These are phyloP conservation scores for Bruguiera hainesii DNA, from an alignment of 441 rosid genomes.

Conservation along the genomic window DNA sequence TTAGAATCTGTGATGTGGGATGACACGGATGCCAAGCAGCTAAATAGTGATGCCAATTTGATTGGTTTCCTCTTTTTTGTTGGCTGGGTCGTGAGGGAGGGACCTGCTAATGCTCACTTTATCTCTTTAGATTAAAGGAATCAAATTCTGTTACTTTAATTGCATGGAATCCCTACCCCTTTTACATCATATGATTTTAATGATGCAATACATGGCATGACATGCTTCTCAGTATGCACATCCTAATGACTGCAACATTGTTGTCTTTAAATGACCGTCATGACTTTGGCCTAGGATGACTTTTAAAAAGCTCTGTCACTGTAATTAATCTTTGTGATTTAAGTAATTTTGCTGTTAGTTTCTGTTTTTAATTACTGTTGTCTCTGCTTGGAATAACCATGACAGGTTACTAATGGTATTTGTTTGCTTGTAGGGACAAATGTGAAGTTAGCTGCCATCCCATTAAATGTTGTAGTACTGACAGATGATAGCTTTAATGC, in stretches of 20 bases:
- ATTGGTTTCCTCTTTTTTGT: background rate
- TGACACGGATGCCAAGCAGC: background rate
- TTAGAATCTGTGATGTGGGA: background rate
- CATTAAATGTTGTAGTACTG: conserved; percentile 70
- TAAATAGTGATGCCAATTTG: background rate
- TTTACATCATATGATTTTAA: background rate
- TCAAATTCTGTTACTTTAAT: background rate
- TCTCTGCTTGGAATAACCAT: background rate
- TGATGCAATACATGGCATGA: background rate
- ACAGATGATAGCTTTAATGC: conserved; percentile 65
- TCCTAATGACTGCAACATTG: background rate
- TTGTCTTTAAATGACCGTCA: background rate
- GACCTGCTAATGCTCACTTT: background rate
- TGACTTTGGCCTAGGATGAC: background rate
- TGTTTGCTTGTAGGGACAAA: conserved; percentile 60
- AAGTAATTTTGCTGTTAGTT: background rate
- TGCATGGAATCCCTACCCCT: background rate
- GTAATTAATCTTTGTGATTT: background rate
- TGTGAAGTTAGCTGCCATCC: conserved; percentile 66
- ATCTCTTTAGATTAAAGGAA: background rate
- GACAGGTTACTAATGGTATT: conserved; percentile 8
- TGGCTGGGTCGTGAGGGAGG: background rate
- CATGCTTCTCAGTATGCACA: background rate
- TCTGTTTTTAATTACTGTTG: background rate
- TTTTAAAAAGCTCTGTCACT: background rate